These are phyloP conservation scores for Blumeria hordei DNA, from an alignment of 2,329 filamentous ascomycete genomes.

Conservation along the genomic window DNA sequence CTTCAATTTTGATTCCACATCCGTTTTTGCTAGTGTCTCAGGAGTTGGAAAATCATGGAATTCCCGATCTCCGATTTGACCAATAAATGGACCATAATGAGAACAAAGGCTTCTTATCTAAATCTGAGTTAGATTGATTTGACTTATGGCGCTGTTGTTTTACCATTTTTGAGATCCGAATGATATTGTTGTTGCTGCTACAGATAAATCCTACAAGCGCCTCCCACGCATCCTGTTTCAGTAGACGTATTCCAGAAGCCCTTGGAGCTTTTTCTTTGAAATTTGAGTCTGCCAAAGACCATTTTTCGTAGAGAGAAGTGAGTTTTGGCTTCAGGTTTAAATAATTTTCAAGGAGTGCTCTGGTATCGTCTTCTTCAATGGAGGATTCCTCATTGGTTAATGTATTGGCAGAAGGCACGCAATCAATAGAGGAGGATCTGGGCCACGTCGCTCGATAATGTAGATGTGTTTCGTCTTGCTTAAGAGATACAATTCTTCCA, in stretches of 20 bases:
- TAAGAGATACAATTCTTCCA: constrained; percentile 63
- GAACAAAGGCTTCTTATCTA: constrained; percentile 67
- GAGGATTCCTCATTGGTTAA: constrained; percentile 17
- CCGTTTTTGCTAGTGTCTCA: constrained; percentile 40
- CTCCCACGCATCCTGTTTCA: constrained; percentile 93
- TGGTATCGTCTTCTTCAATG: constrained; percentile 39
- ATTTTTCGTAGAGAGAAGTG: constrained; percentile 54
- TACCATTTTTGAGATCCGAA: constrained; percentile 86
- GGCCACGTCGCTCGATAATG: constrained; percentile 56
- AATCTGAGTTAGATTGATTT: not conserved
- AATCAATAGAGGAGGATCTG: constrained; percentile 14
- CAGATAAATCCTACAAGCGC: constrained; percentile 86
- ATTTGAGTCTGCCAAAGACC: constrained; percentile 66
- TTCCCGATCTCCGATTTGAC: constrained; percentile 38
- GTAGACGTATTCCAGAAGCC: constrained; percentile 76
- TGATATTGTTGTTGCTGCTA: constrained; percentile 97
- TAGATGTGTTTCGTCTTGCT: constrained; percentile 54
- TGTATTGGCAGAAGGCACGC: constrained; percentile 15
- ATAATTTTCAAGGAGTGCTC: constrained; percentile 55
- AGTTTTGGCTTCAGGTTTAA: constrained; percentile 68
- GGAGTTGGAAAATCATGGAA: constrained; percentile 80
- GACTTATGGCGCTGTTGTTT: not conserved
- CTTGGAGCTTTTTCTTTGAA: constrained; percentile 69
- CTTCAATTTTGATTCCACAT: constrained; percentile 61
- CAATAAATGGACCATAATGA: constrained; percentile 61